Evolutionary conservation across 306 rosid species (phyloP).

Genomic region (Calophaca sinica): DNA sequence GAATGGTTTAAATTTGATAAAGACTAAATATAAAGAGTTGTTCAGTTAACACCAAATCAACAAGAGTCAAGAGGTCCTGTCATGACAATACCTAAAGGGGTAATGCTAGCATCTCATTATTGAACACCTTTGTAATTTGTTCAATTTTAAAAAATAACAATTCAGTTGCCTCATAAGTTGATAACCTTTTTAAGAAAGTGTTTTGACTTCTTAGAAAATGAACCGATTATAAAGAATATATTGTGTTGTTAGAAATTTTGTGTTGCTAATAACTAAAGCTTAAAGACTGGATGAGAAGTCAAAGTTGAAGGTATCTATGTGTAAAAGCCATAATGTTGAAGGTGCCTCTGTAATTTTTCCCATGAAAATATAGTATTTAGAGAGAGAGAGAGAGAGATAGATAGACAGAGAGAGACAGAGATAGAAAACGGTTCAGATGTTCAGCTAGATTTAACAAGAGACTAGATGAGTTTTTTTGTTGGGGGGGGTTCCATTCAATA

Average conservation of each 20-base stretch:
- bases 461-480: background rate
- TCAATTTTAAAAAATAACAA: no score
- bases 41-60: background rate
- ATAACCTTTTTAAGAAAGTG: background rate
- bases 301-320: background rate
- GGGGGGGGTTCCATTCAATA: background rate
- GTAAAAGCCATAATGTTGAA: constrained; percentile 4
- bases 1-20: no score
- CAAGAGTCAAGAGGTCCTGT: background rate
- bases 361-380: constrained; percentile 1
- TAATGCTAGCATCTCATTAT: background rate
- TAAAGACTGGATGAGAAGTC: background rate
- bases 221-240: background rate
- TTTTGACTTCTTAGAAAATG: background rate
- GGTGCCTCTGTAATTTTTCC: background rate
- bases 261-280: background rate
- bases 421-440: background rate
- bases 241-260: background rate
- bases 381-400: background rate
- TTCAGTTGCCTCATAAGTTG: constrained; percentile 6
- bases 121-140: background rate
- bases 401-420: background rate
- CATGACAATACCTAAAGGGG: constrained; percentile 4
- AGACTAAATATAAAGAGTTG: no score
- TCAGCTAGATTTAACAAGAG: constrained; percentile 20